phyloP scores from a whole-genome alignment of 768 basidiomycete genomes.

The Suillus luteus region DNA sequence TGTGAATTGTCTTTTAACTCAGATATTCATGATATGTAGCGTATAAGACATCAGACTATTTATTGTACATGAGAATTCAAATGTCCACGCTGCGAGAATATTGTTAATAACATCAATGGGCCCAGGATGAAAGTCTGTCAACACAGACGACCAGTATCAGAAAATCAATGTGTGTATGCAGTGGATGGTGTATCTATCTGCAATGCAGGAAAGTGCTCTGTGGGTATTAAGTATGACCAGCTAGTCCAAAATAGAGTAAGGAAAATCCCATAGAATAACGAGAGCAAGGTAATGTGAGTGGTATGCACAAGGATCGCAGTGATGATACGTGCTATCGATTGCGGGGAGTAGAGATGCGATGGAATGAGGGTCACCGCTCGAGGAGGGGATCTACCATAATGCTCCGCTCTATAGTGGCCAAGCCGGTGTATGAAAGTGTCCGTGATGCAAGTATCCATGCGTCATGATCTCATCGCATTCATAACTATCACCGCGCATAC shows the following conservation, averaged over 20 bases:
- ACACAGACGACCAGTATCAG: not conserved
- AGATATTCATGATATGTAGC: not conserved
- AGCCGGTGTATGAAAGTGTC: not conserved
- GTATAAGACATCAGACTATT: not conserved
- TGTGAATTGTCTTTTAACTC: not conserved
- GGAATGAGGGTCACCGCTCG: not conserved
- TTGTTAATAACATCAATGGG: not conserved
- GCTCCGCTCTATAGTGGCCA: not conserved
- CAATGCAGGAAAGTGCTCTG: not conserved
- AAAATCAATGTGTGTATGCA: not conserved
- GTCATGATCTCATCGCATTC: constrained; percentile 8
- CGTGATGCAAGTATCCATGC: not conserved
- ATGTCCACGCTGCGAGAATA: not conserved
- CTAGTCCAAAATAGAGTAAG: constrained; percentile 3
- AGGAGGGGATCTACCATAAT: constrained; percentile 1
- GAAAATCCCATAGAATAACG: not conserved
- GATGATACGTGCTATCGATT: not conserved
- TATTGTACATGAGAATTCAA: not conserved
- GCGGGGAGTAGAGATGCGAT: not conserved
- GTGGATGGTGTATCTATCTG: not conserved
- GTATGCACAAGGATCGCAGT: not conserved
- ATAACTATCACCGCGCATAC: constrained; percentile 9
- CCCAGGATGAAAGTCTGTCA: not conserved
- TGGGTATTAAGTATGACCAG: not conserved
- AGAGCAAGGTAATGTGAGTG: not conserved